Percentiles rank a stretch among this genome's conserved stretches.
Conservation (phyloP, 1,139 yeast species). For the Pichia sp. region DNA sequence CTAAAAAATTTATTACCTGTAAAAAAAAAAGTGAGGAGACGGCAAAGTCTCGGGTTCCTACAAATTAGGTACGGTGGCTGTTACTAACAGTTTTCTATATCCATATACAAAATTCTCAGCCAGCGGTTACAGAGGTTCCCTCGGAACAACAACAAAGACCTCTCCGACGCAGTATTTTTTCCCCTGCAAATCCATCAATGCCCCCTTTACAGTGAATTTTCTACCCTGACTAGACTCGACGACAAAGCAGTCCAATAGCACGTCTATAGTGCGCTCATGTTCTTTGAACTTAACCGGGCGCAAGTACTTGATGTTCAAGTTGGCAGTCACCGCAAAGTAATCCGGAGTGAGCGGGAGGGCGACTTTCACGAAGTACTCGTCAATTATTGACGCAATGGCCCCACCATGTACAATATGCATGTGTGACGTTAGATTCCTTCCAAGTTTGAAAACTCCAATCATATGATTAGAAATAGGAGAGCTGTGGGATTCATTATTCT, state of each 20-base stretch:
- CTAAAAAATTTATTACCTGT: not conserved
- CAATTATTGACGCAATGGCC: constrained; percentile 49
- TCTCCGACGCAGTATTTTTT: constrained; percentile 25
- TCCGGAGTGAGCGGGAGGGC: constrained; percentile 42
- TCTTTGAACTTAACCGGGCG: constrained; percentile 23
- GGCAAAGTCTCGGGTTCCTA: not conserved
- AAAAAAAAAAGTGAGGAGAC: constrained; percentile 1
- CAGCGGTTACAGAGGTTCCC: constrained; percentile 2
- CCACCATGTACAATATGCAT: constrained; percentile 55
- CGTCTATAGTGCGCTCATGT: constrained; percentile 17
- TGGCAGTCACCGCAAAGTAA: constrained; percentile 39
- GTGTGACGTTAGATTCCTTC: constrained; percentile 47
- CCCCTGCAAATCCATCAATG: constrained; percentile 20
- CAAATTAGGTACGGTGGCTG: not conserved
- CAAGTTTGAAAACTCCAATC: constrained; percentile 45
- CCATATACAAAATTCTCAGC: too few species aligned
- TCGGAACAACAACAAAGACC: constrained; percentile 27
- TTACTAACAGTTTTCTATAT: too few species aligned
- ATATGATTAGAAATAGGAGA: constrained; percentile 32
- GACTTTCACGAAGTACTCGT: constrained; percentile 50
- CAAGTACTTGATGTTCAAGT: constrained; percentile 24
- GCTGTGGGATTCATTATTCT: not conserved
- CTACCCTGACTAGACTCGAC: constrained; percentile 14
- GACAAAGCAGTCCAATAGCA: constrained; percentile 26
- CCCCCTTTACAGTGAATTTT: constrained; percentile 25